phyloP scores from a whole-genome alignment of 257 asterid species.

The Solanum pennellii region DNA sequence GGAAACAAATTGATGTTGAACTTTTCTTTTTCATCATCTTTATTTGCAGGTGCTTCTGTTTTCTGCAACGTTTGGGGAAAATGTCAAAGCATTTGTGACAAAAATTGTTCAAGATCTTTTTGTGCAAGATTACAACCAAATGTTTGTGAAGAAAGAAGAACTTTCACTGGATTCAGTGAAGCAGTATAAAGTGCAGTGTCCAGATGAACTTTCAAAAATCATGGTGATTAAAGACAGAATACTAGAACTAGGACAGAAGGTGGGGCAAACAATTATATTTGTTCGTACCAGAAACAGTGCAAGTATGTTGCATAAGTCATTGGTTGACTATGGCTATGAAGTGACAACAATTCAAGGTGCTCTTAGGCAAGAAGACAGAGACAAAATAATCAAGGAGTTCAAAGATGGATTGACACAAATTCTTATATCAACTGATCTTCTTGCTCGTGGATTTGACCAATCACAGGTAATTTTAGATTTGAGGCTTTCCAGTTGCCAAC shows the following conservation, averaged over 20 bases:
- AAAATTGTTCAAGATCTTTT: conserved; percentile 34
- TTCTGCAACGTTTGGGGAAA: conserved; percentile 66
- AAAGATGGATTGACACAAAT: conserved; percentile 84
- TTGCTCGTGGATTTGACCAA: conserved; percentile 96
- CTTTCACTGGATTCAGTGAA: conserved; percentile 34
- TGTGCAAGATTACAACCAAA: conserved; percentile 54
- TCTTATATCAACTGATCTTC: conserved; percentile 86
- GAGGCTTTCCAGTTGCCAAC: background rate
- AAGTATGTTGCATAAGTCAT: conserved; percentile 36
- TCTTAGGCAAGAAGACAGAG: conserved; percentile 52
- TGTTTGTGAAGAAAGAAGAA: conserved; percentile 56
- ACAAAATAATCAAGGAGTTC: conserved; percentile 71
- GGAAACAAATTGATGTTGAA: background rate
- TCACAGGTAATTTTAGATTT: conserved; percentile 34
- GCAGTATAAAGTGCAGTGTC: conserved; percentile 74
- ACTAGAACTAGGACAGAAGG: conserved; percentile 80
- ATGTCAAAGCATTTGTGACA: conserved; percentile 52
- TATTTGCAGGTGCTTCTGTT: conserved; percentile 35
- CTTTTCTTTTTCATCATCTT: background rate
- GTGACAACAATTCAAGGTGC: conserved; percentile 96
- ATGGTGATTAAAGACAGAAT: conserved; percentile 67
- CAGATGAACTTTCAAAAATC: conserved; percentile 77
- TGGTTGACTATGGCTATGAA: conserved; percentile 55
- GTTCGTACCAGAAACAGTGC: conserved; percentile 51
- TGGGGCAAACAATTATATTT: conserved; percentile 86